Conservation (phyloP, 2,329 filamentous ascomycete genomes). For the Hypoxylon sp. region DNA sequence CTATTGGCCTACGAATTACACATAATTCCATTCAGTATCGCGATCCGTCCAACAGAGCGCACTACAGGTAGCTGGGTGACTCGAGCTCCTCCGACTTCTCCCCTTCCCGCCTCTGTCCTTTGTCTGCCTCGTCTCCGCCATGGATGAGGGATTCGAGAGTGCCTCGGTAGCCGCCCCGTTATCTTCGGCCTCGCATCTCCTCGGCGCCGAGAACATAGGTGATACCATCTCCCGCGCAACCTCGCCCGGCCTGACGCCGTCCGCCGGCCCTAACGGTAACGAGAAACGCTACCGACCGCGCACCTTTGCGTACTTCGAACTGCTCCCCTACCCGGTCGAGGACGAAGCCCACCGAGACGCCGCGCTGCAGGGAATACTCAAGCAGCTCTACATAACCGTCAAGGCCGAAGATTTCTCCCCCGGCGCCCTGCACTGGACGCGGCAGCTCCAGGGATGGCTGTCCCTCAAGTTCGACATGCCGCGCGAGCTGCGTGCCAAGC, state of each 20-base stretch:
- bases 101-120: not conserved
- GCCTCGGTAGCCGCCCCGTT: slow-evolving; percentile 48
- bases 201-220: slow-evolving; percentile 54
- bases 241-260: slow-evolving; percentile 74
- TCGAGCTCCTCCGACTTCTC: not conserved
- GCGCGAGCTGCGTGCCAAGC: slow-evolving; percentile 78
- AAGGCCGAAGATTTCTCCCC: slow-evolving; percentile 93
- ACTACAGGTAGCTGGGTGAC: too few relatives aligned
- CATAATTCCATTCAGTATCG: slow-evolving; percentile 15
- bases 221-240: slow-evolving; percentile 85
- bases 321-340: slow-evolving; percentile 89
- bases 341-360: slow-evolving; percentile 78
- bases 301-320: slow-evolving; percentile 91
- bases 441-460: slow-evolving; percentile 94
- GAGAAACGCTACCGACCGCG: slow-evolving; percentile 79
- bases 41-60: too few relatives aligned
- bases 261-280: slow-evolving; percentile 54
- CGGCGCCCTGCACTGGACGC: slow-evolving; percentile 94
- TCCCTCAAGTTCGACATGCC: slow-evolving; percentile 97
- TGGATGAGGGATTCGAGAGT: slow-evolving; percentile 51
- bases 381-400: slow-evolving; percentile 90
- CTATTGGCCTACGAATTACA: not conserved
- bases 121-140: slow-evolving; percentile 31
- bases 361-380: slow-evolving; percentile 86
- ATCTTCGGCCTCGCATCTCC: slow-evolving; percentile 50